Percentiles rank a stretch among this genome's conserved stretches.
These are phyloP conservation scores for Tetrastigma voinierianum DNA, from an alignment of 164 flowering plant genomes.

Conservation along the genomic window DNA sequence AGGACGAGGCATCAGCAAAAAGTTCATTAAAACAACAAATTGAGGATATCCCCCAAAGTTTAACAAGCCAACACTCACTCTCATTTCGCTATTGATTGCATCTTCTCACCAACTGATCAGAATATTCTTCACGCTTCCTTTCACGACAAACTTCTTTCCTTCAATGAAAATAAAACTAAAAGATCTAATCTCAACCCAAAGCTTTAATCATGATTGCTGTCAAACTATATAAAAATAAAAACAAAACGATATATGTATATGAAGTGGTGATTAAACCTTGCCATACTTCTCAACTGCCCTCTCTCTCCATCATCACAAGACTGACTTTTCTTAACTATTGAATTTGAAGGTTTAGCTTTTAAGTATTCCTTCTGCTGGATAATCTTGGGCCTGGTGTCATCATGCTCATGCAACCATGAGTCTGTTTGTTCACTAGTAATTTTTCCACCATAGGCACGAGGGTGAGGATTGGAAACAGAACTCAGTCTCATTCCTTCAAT, in stretches of 20 bases:
- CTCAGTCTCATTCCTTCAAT: slow-evolving; percentile 25
- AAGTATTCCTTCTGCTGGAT: slow-evolving; percentile 23
- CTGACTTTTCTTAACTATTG: slow-evolving; percentile 11
- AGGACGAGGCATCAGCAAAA: too few species aligned
- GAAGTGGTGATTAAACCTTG: slow-evolving; percentile 31
- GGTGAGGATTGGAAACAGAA: slow-evolving; percentile 20
- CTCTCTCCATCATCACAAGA: slow-evolving; percentile 32
- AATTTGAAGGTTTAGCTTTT: slow-evolving; percentile 30
- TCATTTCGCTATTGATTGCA: slow-evolving; percentile 28
- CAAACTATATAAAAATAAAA: not conserved
- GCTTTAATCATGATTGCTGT: not conserved
- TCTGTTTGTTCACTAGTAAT: slow-evolving; percentile 18
- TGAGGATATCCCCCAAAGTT: not conserved
- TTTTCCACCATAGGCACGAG: slow-evolving; percentile 21
- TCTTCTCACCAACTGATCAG: slow-evolving; percentile 20
- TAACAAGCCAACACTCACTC: slow-evolving; percentile 28
- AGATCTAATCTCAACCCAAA: slow-evolving; percentile 5
- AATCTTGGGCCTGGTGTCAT: slow-evolving; percentile 17
- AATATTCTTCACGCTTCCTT: slow-evolving; percentile 24
- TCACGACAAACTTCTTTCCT: slow-evolving; percentile 26
- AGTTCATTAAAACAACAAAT: not conserved
- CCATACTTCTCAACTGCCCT: slow-evolving; percentile 22
- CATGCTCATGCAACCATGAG: slow-evolving; percentile 22
- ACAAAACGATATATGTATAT: not conserved
- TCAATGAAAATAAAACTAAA: slow-evolving; percentile 26